Conservation (phyloP, 805 yeast species). For the Teunomyces stri region DNA sequence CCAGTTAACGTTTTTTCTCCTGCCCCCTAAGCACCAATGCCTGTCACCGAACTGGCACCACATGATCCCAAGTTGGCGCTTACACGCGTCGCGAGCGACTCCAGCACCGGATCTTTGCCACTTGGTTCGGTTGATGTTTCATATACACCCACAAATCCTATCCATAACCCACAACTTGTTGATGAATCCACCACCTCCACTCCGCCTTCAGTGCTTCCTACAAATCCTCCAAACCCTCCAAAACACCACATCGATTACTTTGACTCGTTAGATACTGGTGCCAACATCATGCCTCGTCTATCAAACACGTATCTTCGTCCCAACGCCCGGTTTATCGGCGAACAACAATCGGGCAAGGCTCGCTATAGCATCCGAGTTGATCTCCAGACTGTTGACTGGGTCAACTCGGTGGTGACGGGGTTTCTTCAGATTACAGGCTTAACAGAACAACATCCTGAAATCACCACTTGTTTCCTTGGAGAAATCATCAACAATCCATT, state of each 20-base stretch:
- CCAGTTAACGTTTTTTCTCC: not conserved
- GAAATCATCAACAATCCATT: conserved; percentile 60
- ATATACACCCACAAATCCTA: not conserved
- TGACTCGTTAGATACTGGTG: not conserved
- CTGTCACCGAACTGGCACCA: not conserved
- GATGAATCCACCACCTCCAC: not conserved
- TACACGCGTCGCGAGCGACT: not conserved
- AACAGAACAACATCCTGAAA: conserved; percentile 58
- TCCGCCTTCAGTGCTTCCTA: not conserved
- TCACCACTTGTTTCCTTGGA: conserved; percentile 71
- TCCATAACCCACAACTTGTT: not conserved
- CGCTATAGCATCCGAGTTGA: conserved; percentile 69
- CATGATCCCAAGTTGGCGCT: conserved; percentile 3
- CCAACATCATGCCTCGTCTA: conserved; percentile 24
- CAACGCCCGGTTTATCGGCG: conserved; percentile 61
- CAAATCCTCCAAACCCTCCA: not conserved
- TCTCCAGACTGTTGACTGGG: conserved; percentile 65
- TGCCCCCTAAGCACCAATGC: not conserved
- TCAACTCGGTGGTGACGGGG: conserved; percentile 47
- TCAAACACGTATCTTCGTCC: conserved; percentile 51
- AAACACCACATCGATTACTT: not conserved
- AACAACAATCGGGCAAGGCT: conserved; percentile 66
- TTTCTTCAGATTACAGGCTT: conserved; percentile 64
- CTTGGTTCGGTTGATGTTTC: not conserved
- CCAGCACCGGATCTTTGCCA: not conserved